phyloP scores from a whole-genome alignment of 2,329 filamentous ascomycete species.

The Rhynchosporium agropyri region DNA sequence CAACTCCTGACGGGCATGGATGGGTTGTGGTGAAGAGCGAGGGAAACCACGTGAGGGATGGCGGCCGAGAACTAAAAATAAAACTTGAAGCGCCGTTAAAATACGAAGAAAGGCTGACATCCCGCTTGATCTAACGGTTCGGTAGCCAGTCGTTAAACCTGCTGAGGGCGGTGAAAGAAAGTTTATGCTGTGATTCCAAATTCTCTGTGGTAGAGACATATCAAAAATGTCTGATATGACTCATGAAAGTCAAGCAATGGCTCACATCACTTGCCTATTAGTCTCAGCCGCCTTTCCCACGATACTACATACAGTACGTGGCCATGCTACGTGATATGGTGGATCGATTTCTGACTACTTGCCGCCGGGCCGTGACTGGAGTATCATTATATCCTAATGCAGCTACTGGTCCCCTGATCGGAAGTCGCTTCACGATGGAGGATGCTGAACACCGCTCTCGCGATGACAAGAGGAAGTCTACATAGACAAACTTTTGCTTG shows the following conservation, averaged over 20 bases:
- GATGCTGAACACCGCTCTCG: not conserved
- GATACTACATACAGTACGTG: not conserved
- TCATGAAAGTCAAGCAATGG: not conserved
- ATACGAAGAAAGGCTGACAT: constrained; percentile 13
- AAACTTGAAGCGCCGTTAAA: constrained; percentile 2
- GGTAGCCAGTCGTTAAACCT: not conserved
- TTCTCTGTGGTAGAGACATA: not conserved
- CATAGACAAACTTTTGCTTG: not conserved
- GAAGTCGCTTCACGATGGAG: not conserved
- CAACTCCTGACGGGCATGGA: no score
- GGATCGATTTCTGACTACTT: constrained; percentile 1
- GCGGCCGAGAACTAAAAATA: constrained; percentile 12
- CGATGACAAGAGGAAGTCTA: constrained; percentile 1
- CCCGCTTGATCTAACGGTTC: not conserved
- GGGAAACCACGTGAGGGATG: not conserved
- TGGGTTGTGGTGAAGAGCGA: not conserved
- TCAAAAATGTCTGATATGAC: not conserved
- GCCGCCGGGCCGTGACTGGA: not conserved
- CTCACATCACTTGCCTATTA: constrained; percentile 1
- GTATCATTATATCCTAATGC: not conserved
- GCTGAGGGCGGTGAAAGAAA: constrained; percentile 2
- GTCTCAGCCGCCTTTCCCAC: not conserved
- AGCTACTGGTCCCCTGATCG: not conserved
- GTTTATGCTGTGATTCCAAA: not conserved
- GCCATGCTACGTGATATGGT: not conserved